A percentile compares a stretch with the other conserved stretches of the same genome.
Evolutionary conservation across 1,139 yeast genomes (phyloP).

Genomic region (Taphrina wiesneri): DNA sequence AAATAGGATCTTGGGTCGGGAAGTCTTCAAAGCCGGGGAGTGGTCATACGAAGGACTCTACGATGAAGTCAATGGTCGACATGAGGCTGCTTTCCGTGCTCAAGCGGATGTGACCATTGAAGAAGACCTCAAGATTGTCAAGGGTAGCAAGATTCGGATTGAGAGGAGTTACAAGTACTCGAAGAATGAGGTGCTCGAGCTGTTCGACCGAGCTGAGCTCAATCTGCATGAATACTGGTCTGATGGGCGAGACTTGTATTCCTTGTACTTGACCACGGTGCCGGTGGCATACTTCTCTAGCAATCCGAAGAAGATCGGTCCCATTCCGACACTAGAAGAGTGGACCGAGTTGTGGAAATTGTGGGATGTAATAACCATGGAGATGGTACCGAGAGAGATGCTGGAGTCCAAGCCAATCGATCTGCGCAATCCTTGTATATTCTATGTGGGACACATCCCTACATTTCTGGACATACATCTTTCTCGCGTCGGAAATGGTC

Average conservation of each 20-base stretch:
- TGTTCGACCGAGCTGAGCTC: conserved; percentile 35
- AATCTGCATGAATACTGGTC: conserved; percentile 35
- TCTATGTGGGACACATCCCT: conserved; percentile 41
- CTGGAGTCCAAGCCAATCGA: conserved; percentile 39
- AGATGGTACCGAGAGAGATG: conserved; percentile 38
- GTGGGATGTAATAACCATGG: conserved; percentile 39
- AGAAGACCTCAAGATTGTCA: conserved; percentile 25
- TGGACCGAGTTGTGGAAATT: conserved; percentile 38
- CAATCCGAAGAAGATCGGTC: background rate
- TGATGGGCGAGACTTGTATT: conserved; percentile 36
- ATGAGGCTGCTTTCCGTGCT: conserved; percentile 39
- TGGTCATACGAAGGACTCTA: conserved; percentile 39
- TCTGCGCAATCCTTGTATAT: conserved; percentile 40
- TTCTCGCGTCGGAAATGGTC: conserved; percentile 33
- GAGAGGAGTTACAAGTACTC: conserved; percentile 40
- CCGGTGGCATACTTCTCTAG: conserved; percentile 29
- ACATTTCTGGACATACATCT: conserved; percentile 40
- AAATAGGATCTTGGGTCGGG: conserved; percentile 36
- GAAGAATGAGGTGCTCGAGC: conserved; percentile 31
- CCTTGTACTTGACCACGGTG: conserved; percentile 34
- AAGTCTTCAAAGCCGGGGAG: conserved; percentile 34
- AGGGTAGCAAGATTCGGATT: conserved; percentile 37
- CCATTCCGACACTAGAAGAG: conserved; percentile 37
- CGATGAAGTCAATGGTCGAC: conserved; percentile 38
- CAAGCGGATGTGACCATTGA: conserved; percentile 29